A percentile compares a stretch with the other conserved stretches of the same genome.
phyloP scores from a whole-genome alignment of 176 grass and related monocot genomes.

The Lolium rigidum region DNA sequence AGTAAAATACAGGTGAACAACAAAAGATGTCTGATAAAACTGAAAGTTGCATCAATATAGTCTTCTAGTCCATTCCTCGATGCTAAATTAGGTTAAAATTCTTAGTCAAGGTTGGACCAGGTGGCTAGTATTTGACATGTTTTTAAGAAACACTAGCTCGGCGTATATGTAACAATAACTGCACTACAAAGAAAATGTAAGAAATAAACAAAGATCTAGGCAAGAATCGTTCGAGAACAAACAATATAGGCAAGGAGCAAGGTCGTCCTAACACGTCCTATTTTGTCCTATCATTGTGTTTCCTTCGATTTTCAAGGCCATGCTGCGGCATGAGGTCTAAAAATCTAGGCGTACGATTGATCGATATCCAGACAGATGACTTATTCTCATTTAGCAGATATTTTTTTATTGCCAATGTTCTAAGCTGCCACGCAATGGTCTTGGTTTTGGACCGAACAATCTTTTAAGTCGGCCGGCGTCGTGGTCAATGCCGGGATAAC shows the following conservation, averaged over 20 bases:
- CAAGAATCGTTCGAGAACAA: not conserved
- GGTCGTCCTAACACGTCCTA: slow-evolving; percentile 13
- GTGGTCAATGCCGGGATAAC: not conserved
- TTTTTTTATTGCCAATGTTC: slow-evolving; percentile 4
- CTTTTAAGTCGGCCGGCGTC: not conserved
- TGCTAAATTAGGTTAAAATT: too few species aligned
- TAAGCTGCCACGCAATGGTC: not conserved
- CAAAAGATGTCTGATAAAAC: too few species aligned
- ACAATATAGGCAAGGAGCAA: not conserved
- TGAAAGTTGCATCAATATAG: too few species aligned
- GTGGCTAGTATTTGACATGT: too few species aligned
- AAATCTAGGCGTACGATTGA: not conserved
- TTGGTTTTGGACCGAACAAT: slow-evolving; percentile 20
- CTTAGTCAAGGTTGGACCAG: too few species aligned
- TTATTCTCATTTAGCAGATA: not conserved
- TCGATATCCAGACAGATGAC: not conserved
- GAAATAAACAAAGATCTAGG: not conserved
- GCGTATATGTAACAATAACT: not conserved
- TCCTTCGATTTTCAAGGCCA: slow-evolving; percentile 45
- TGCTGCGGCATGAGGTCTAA: slow-evolving; percentile 10
- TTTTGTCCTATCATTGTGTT: not conserved
- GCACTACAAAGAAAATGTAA: not conserved
- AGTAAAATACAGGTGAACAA: too few species aligned
- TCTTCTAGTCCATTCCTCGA: too few species aligned
- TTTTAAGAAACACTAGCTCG: not conserved